Conservation (phyloP, 1,284 basidiomycete species). For the Sanghuangporus weigelae region DNA sequence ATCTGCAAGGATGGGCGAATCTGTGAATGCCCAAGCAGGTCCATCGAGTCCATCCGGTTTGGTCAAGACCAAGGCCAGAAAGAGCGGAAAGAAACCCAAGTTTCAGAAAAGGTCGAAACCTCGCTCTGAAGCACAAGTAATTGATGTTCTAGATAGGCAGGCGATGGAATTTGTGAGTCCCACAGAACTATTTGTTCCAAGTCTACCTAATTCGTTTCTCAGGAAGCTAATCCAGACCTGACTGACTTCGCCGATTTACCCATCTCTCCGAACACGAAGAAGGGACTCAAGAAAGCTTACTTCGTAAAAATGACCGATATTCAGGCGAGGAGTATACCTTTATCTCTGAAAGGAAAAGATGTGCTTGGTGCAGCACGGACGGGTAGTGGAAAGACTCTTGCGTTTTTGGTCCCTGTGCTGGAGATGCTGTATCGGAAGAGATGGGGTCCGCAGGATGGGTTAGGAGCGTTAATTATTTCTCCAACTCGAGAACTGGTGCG, state of each 20-base stretch:
- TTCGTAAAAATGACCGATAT: conserved; percentile 88
- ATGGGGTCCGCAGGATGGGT: conserved; percentile 80
- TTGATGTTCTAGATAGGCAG: conserved; percentile 48
- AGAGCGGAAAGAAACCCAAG: background rate
- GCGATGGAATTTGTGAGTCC: conserved; percentile 54
- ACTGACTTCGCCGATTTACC: conserved; percentile 62
- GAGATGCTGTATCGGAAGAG: conserved; percentile 70
- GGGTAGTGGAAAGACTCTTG: conserved; percentile 81
- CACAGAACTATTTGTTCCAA: conserved; percentile 16
- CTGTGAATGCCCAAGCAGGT: conserved; percentile 13
- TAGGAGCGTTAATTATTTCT: conserved; percentile 92
- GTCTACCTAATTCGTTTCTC: conserved; percentile 18
- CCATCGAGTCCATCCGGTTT: conserved; percentile 5
- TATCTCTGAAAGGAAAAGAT: conserved; percentile 62
- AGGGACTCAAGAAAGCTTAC: conserved; percentile 79
- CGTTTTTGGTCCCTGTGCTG: conserved; percentile 75
- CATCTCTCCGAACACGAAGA: conserved; percentile 63
- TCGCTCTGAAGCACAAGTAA: conserved; percentile 42
- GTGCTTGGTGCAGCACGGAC: conserved; percentile 77
- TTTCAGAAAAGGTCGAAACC: conserved; percentile 6
- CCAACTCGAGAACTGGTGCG: conserved; percentile 88
- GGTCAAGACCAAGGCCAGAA: conserved; percentile 1
- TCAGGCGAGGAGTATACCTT: conserved; percentile 58
- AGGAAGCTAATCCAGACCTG: conserved; percentile 46
- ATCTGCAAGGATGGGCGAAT: background rate